Evolutionary conservation across 2,329 filamentous ascomycete genomes (phyloP).

Genomic region (Pezicula carpinea): DNA sequence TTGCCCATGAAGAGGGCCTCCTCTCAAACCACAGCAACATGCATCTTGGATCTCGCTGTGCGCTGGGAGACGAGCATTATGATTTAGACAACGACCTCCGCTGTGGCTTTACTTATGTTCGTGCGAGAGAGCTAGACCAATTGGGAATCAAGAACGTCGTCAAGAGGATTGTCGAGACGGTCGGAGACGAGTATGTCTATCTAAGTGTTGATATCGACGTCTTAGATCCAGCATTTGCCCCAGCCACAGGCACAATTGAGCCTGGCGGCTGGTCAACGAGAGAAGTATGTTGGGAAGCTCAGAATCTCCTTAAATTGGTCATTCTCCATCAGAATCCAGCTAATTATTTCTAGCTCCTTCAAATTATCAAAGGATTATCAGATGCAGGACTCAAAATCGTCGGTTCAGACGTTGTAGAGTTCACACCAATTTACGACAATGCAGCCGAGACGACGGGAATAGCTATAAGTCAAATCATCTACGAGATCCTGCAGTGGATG

Average conservation of each 20-base stretch:
- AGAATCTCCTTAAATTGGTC: neutral
- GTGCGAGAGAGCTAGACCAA: conserved; percentile 23
- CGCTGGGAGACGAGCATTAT: conserved; percentile 20
- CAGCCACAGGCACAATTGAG: conserved; percentile 28
- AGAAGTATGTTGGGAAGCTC: conserved; percentile 14
- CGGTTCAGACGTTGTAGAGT: conserved; percentile 28
- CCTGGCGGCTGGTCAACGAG: conserved; percentile 29
- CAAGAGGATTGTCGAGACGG: conserved; percentile 21
- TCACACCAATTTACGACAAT: conserved; percentile 27
- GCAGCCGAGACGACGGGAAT: conserved; percentile 27
- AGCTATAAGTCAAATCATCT: conserved; percentile 22
- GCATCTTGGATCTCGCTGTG: conserved; percentile 25
- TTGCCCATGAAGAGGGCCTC: conserved; percentile 28
- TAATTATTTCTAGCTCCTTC: conserved; percentile 15
- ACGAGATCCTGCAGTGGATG: conserved; percentile 29
- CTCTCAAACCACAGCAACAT: conserved; percentile 26
- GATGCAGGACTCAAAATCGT: conserved; percentile 26
- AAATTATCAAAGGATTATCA: conserved; percentile 24
- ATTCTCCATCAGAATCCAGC: too few species aligned
- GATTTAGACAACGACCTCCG: conserved; percentile 26
- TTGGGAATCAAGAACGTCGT: conserved; percentile 22
- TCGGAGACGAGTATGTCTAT: conserved; percentile 25
- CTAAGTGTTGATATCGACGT: conserved; percentile 29
- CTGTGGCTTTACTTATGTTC: conserved; percentile 25
- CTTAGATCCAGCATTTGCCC: conserved; percentile 26